Percentiles rank a stretch among this genome's conserved stretches.
phyloP scores from a whole-genome alignment of 1,284 basidiomycete species.

The Hortiboletus rubellus region DNA sequence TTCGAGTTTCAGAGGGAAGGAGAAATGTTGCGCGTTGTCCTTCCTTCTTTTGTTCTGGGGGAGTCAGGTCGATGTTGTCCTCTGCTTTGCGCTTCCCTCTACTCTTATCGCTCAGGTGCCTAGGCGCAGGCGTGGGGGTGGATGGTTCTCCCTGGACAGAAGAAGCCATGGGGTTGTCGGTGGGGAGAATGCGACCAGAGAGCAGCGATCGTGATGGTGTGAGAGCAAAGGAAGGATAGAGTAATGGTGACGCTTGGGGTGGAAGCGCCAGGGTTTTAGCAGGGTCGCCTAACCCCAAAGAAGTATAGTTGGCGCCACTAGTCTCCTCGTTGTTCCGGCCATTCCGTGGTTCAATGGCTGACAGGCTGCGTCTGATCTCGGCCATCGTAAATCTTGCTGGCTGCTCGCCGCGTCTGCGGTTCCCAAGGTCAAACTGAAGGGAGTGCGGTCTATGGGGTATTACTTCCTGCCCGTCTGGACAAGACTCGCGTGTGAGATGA shows the following conservation, averaged over 20 bases:
- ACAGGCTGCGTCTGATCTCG: constrained; percentile 29
- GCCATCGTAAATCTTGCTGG: constrained; percentile 15
- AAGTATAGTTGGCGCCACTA: constrained; percentile 15
- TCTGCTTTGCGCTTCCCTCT: constrained; percentile 56
- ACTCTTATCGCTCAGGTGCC: constrained; percentile 36
- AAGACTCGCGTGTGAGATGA: neutral
- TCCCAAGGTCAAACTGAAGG: constrained; percentile 22
- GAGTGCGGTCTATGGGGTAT: constrained; percentile 20
- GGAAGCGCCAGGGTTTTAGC: constrained; percentile 10
- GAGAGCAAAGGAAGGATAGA: constrained; percentile 19
- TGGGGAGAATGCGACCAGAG: constrained; percentile 11
- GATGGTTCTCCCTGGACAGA: constrained; percentile 28
- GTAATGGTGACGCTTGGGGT: constrained; percentile 3
- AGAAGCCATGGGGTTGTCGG: constrained; percentile 10
- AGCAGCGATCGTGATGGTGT: constrained; percentile 22
- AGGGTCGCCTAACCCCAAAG: constrained; percentile 24
- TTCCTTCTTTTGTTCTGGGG: constrained; percentile 47
- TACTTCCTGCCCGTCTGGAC: constrained; percentile 19
- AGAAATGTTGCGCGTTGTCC: constrained; percentile 39
- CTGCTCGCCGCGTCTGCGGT: constrained; percentile 15
- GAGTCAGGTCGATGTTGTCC: constrained; percentile 47
- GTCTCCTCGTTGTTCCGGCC: constrained; percentile 11
- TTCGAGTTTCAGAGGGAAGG: constrained; percentile 51
- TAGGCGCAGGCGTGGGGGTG: constrained; percentile 35
- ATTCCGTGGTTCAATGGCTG: constrained; percentile 24